A percentile compares a stretch with the other conserved stretches of the same genome.
Conservation (phyloP, 768 basidiomycete genomes). For the Lactifluus subvellereus region DNA sequence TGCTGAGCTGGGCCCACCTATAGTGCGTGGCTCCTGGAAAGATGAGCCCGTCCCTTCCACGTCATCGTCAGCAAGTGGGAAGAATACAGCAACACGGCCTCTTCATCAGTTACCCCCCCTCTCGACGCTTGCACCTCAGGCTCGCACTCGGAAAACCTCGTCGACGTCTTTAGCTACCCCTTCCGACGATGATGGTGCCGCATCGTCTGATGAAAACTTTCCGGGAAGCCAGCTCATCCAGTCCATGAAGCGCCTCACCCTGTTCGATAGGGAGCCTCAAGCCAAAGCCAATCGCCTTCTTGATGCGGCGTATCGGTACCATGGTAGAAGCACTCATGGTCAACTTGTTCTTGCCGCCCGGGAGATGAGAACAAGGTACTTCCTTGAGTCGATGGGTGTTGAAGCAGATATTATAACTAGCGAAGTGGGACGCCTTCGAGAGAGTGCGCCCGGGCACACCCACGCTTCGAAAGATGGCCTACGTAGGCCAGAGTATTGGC, state of each 20-base stretch:
- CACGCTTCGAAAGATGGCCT: not conserved
- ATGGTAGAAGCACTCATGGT: constrained; percentile 19
- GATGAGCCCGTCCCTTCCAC: constrained; percentile 23
- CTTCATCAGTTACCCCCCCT: constrained; percentile 9
- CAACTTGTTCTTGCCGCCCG: constrained; percentile 11
- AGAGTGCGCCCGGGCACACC: not conserved
- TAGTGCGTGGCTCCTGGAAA: constrained; percentile 64
- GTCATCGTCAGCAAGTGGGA: constrained; percentile 1
- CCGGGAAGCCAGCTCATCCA: not conserved
- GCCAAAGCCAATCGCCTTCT: constrained; percentile 19
- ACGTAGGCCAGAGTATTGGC: constrained; percentile 22
- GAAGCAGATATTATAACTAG: not conserved
- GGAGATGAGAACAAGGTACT: constrained; percentile 8
- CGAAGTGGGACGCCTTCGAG: not conserved
- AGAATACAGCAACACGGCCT: constrained; percentile 1
- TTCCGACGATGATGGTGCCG: not conserved
- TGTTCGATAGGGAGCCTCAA: constrained; percentile 12
- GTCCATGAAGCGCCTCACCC: constrained; percentile 15
- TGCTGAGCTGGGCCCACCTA: constrained; percentile 53
- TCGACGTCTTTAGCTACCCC: not conserved
- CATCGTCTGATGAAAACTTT: constrained; percentile 9
- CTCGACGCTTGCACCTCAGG: constrained; percentile 3
- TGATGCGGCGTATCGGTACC: constrained; percentile 19
- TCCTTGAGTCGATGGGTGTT: constrained; percentile 7
- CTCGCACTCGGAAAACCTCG: constrained; percentile 5